Evolutionary conservation across 768 basidiomycete genomes (phyloP).

Genomic region (Boletus tomentosulus): DNA sequence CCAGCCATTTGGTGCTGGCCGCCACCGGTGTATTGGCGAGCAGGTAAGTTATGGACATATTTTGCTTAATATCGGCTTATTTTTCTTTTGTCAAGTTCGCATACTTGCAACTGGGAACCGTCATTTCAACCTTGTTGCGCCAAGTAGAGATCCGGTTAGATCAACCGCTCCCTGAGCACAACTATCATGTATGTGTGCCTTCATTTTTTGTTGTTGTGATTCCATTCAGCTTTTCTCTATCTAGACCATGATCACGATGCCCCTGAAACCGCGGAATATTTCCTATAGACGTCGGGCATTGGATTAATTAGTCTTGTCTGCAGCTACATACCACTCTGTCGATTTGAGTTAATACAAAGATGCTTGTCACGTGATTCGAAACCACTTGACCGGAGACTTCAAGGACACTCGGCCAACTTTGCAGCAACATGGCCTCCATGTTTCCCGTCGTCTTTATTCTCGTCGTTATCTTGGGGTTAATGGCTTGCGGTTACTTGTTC

Average conservation of each 20-base stretch:
- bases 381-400: neutral
- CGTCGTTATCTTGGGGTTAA: slow-evolving; percentile 60
- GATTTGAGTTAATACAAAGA: neutral
- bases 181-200: slow-evolving; percentile 74
- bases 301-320: slow-evolving; percentile 31
- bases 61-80: slow-evolving; percentile 5
- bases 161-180: slow-evolving; percentile 64
- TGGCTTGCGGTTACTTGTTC: slow-evolving; percentile 59
- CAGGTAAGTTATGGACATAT: slow-evolving; percentile 43
- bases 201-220: neutral
- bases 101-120: slow-evolving; percentile 85
- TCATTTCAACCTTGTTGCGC: slow-evolving; percentile 77
- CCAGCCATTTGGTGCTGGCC: slow-evolving; percentile 96
- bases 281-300: slow-evolving; percentile 63
- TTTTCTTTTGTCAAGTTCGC: slow-evolving; percentile 60
- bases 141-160: slow-evolving; percentile 69
- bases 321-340: neutral
- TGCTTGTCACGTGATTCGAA: slow-evolving; percentile 8
- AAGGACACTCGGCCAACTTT: neutral
- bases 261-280: slow-evolving; percentile 63
- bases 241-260: slow-evolving; percentile 93
- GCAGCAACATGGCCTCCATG: slow-evolving; percentile 57
- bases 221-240: slow-evolving; percentile 4
- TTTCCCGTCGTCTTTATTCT: slow-evolving; percentile 68
- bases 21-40: slow-evolving; percentile 94